Conservation (phyloP, 225 moss, liverwort and hornwort genomes). For the Polytrichum formosum region DNA sequence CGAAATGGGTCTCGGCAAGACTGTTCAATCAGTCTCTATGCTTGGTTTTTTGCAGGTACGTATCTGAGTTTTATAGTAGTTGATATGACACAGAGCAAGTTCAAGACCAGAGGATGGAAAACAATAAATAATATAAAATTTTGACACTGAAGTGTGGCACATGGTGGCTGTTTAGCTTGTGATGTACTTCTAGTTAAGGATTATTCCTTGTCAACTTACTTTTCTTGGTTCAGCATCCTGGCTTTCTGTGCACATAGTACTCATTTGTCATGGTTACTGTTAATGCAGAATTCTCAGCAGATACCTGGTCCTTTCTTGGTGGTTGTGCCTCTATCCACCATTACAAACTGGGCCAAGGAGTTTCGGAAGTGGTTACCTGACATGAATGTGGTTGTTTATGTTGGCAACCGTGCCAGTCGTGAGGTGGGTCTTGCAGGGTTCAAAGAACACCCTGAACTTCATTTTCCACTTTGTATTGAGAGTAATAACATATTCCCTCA, state of each 20-base stretch:
- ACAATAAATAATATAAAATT: no score
- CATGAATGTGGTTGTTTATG: slow-evolving; percentile 97
- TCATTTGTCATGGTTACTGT: no score
- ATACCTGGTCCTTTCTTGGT: slow-evolving; percentile 98
- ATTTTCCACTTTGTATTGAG: no score
- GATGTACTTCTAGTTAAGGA: no score
- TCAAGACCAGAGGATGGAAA: no score
- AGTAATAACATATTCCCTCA: no score
- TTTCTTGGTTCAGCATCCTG: no score
- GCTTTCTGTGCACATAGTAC: no score
- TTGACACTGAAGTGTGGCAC: no score
- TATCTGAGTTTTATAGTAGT: not conserved
- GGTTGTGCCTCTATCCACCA: slow-evolving; percentile 96
- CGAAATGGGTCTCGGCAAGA: slow-evolving; percentile 99
- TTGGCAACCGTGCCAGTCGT: slow-evolving; percentile 98
- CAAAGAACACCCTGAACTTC: no score
- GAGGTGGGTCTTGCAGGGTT: slow-evolving; percentile 51
- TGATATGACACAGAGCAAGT: not conserved
- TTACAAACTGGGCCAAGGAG: slow-evolving; percentile 99
- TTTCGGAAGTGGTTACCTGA: slow-evolving; percentile 99
- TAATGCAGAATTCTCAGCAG: slow-evolving; percentile 88
- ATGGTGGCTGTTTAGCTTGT: no score
- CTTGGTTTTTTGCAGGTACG: slow-evolving; percentile 96
- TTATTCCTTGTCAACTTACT: no score
- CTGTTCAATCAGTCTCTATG: slow-evolving; percentile 98